Base-by-base conservation (phyloP, 163 green algal species). In the Prototheca wickerhamii region DNA sequence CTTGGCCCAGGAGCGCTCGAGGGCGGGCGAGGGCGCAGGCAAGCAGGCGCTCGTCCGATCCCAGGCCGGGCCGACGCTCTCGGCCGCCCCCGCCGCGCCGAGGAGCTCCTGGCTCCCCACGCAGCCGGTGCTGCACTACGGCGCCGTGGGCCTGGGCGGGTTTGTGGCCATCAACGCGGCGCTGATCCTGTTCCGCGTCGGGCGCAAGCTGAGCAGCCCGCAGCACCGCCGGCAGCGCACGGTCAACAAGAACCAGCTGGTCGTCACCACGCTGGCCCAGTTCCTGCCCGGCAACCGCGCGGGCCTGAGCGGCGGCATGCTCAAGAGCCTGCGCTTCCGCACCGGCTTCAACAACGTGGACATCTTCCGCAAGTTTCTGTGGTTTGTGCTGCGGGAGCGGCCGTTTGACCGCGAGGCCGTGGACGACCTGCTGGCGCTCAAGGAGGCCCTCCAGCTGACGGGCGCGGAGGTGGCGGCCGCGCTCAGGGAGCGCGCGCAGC, bases 321-420 rank as follows among this genome's bases (percentile, higher is more conserved):
- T 63, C 4, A 20, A 18, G 46, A 49, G 26, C 17, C 40, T 73
- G n/a, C 29, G 46, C 30, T n/a, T 69, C 37, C 44, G 55, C 31
- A 86, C 78, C 5, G 83, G 87, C 40, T 96, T 95, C 75, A 82
- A 70, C 10, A 32, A 70, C 23, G 76, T 75, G 7, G 88, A 95
- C 74, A 65, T 94, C 35, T 96, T 95, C 79, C 71, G 89, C 40
- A 96, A 96, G 74, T 96, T 92, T 71, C 66, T 96, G 42, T 95
- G 87, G 89, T 96, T 84, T 76, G 43, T 93, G 61, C 76, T 96
- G 54, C 68, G 86, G 1, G 89, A 95, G 68, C 75, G 87, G 35
- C 84, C 83, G 43, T 96, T 94, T 75, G 84, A 95, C 64, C 63
- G 83, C 46, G 78, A 82, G 12, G 86, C 85, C 4, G 80, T 96